Percentiles rank a stretch among this genome's conserved stretches.
Conservation (phyloP, 768 basidiomycete species). For the Lanmaoa pseudosensibilis region DNA sequence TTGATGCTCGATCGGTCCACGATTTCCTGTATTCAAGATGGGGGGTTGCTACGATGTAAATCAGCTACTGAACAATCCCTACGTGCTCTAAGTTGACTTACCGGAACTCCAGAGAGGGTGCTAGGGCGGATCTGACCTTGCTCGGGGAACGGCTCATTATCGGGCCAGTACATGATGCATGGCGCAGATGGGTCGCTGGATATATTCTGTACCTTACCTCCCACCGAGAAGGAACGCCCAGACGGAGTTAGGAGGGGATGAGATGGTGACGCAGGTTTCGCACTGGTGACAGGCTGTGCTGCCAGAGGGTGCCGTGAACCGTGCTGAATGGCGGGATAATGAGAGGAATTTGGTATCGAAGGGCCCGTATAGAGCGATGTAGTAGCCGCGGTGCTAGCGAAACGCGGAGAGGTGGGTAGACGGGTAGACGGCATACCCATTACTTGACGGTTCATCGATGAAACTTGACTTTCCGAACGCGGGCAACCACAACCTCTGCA, state of each 20-base stretch:
- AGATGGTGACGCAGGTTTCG: slow-evolving; percentile 44
- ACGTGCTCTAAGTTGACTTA: slow-evolving; percentile 29
- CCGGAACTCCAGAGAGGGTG: slow-evolving; percentile 52
- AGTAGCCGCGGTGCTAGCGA: slow-evolving; percentile 18
- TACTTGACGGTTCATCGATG: slow-evolving; percentile 33
- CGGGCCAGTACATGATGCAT: slow-evolving; percentile 89
- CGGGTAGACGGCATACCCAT: slow-evolving; percentile 24
- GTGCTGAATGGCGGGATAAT: slow-evolving; percentile 27
- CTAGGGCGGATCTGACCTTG: slow-evolving; percentile 74
- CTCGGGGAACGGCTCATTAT: slow-evolving; percentile 82
- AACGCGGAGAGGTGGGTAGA: slow-evolving; percentile 29
- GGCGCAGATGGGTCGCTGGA: slow-evolving; percentile 69
- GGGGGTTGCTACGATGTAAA: slow-evolving; percentile 62
- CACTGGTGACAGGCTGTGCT: slow-evolving; percentile 17
- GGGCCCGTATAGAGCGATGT: slow-evolving; percentile 16
- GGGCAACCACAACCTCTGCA: slow-evolving; percentile 79
- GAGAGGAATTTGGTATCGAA: slow-evolving; percentile 31
- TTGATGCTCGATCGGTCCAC: slow-evolving; percentile 85
- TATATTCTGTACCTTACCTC: slow-evolving; percentile 79
- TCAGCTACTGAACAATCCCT: neutral
- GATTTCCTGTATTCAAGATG: slow-evolving; percentile 86
- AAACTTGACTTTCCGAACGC: slow-evolving; percentile 39
- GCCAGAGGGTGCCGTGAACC: slow-evolving; percentile 29
- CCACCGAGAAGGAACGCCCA: slow-evolving; percentile 71
- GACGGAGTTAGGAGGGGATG: slow-evolving; percentile 82